These are phyloP conservation scores for Mycena latifolia DNA, from an alignment of 768 basidiomycete species.

Conservation along the genomic window DNA sequence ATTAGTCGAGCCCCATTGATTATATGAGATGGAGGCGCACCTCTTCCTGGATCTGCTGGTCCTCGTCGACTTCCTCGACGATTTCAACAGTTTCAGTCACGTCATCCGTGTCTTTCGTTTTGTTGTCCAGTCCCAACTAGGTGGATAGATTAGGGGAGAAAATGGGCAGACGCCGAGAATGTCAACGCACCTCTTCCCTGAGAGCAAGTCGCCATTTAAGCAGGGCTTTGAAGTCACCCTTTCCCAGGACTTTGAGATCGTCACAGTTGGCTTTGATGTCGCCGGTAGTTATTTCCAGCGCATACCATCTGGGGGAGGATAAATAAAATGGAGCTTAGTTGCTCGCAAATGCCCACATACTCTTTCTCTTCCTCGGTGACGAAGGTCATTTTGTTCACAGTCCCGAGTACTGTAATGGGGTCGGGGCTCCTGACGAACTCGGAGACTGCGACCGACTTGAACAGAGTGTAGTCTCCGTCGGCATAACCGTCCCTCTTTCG, in stretches of 20 bases:
- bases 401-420: conserved; percentile 84
- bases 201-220: conserved; percentile 92
- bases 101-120: conserved; percentile 79
- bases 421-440: conserved; percentile 81
- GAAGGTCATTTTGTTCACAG: conserved; percentile 83
- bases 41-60: conserved; percentile 91
- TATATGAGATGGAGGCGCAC: conserved; percentile 51
- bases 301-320: conserved; percentile 71
- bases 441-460: conserved; percentile 75
- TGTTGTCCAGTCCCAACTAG: conserved; percentile 88
- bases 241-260: conserved; percentile 97
- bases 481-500: conserved; percentile 94
- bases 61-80: conserved; percentile 82
- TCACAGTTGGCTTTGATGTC: conserved; percentile 88
- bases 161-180: background rate
- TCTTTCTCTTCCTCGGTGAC: conserved; percentile 86
- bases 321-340: background rate
- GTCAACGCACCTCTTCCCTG: conserved; percentile 83
- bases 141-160: conserved; percentile 6
- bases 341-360: conserved; percentile 53
- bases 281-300: conserved; percentile 74
- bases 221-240: conserved; percentile 95
- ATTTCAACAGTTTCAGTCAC: conserved; percentile 79
- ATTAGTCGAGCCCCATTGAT: background rate
- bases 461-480: conserved; percentile 93